Evolutionary conservation across 768 basidiomycete genomes (phyloP).

Genomic region (Tephrocybe rancida): DNA sequence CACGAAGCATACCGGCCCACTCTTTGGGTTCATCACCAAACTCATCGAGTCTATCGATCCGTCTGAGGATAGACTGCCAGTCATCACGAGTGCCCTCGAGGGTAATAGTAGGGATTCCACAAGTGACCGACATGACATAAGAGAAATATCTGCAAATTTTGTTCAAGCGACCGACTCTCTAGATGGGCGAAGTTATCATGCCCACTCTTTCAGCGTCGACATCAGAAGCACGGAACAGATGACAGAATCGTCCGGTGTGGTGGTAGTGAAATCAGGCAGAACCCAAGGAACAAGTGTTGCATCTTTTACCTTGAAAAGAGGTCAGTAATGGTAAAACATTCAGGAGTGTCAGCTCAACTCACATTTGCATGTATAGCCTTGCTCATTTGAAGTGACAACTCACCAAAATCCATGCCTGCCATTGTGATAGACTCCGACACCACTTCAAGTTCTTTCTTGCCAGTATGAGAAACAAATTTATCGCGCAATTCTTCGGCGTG

Average conservation of each 20-base stretch:
- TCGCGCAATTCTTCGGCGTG: conserved; percentile 31
- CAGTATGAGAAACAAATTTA: conserved; percentile 35
- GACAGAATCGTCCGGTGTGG: neutral
- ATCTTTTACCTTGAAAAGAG: neutral
- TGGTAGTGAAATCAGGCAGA: conserved; percentile 1
- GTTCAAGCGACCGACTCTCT: no score
- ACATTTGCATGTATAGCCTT: conserved; percentile 25
- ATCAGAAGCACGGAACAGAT: neutral
- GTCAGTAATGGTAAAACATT: no score
- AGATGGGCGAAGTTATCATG: neutral
- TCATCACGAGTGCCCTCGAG: conserved; percentile 23
- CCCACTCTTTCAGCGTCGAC: neutral
- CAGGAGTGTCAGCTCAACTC: no score
- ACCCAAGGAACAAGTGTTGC: neutral
- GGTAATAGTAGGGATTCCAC: conserved; percentile 25
- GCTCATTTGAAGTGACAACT: conserved; percentile 28
- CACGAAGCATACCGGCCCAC: conserved; percentile 23
- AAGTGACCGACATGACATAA: conserved; percentile 11
- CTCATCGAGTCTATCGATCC: conserved; percentile 21
- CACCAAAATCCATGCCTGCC: conserved; percentile 30
- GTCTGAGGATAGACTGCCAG: conserved; percentile 22
- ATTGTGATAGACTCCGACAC: conserved; percentile 9
- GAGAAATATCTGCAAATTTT: conserved; percentile 15
- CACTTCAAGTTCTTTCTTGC: conserved; percentile 29
- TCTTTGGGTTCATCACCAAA: conserved; percentile 23